Evolutionary conservation across 2,329 filamentous ascomycete species (phyloP).

Genomic region (Aspergillus ochraceus): DNA sequence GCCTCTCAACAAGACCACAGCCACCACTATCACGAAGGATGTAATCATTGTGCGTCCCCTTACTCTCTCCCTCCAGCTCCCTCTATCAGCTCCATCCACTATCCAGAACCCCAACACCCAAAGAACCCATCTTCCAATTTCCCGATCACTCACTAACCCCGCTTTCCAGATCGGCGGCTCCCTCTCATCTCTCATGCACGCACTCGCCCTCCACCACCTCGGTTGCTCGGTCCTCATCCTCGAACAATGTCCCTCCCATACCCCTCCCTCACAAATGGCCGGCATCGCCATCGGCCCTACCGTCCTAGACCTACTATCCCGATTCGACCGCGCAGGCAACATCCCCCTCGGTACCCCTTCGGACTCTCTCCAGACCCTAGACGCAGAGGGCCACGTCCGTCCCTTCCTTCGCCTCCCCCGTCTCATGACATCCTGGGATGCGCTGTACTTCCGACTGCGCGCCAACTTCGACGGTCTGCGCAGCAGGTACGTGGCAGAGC

Average conservation of each 20-base stretch:
- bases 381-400: background rate
- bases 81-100: too few relatives aligned
- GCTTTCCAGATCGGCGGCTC: background rate
- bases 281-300: background rate
- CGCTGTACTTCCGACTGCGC: background rate
- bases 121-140: background rate
- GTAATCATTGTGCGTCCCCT: background rate
- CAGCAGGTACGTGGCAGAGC: background rate
- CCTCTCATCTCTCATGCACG: background rate
- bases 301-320: background rate
- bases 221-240: background rate
- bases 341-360: background rate
- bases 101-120: too few relatives aligned
- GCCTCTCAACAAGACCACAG: background rate
- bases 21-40: background rate
- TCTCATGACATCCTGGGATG: background rate
- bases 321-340: background rate
- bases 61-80: background rate
- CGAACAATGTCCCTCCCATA: background rate
- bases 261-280: background rate
- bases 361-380: background rate
- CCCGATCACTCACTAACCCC: background rate
- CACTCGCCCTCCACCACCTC: background rate
- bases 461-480: background rate
- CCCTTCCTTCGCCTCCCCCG: background rate